Evolutionary conservation across 2,329 filamentous ascomycete genomes (phyloP).

Genomic region (Tolypocladium capitatum): DNA sequence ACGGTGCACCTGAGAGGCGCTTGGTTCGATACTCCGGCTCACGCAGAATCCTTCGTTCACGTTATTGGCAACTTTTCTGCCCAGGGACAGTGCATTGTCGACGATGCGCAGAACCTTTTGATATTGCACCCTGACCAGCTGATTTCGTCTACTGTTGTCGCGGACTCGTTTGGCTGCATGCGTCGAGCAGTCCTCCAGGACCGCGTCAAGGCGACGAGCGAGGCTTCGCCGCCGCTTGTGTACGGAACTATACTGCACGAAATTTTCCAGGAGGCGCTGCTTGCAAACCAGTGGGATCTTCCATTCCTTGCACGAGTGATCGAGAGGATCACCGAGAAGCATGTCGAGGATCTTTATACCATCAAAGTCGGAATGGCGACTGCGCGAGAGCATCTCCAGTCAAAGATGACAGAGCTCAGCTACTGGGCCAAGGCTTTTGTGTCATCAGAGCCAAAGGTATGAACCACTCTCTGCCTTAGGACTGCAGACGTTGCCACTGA

Average conservation of each 20-base stretch:
- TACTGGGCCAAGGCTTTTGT: constrained; percentile 79
- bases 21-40: constrained; percentile 73
- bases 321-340: constrained; percentile 54
- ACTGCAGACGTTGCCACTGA: constrained; percentile 6
- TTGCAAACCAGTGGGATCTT: constrained; percentile 68
- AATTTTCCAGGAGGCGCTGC: constrained; percentile 82
- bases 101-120: constrained; percentile 71
- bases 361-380: constrained; percentile 63
- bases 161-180: constrained; percentile 89
- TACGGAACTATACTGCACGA: constrained; percentile 93
- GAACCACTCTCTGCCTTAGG: constrained; percentile 6
- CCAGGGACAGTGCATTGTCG: constrained; percentile 63
- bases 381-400: constrained; percentile 66
- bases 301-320: constrained; percentile 54
- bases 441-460: constrained; percentile 52
- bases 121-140: constrained; percentile 92
- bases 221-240: constrained; percentile 65
- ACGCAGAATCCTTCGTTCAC: constrained; percentile 66
- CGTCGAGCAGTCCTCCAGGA: constrained; percentile 89
- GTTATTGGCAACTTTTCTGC: constrained; percentile 65
- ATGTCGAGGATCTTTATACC: constrained; percentile 80
- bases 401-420: constrained; percentile 70
- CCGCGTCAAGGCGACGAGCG: constrained; percentile 79
- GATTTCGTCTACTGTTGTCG: constrained; percentile 86
- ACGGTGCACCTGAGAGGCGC: constrained; percentile 68